Evolutionary conservation across 495 filamentous ascomycete genomes (phyloP), one percentile per base, ranked within the genome.

Genomic region (Aspergillus asperescens): DNA sequence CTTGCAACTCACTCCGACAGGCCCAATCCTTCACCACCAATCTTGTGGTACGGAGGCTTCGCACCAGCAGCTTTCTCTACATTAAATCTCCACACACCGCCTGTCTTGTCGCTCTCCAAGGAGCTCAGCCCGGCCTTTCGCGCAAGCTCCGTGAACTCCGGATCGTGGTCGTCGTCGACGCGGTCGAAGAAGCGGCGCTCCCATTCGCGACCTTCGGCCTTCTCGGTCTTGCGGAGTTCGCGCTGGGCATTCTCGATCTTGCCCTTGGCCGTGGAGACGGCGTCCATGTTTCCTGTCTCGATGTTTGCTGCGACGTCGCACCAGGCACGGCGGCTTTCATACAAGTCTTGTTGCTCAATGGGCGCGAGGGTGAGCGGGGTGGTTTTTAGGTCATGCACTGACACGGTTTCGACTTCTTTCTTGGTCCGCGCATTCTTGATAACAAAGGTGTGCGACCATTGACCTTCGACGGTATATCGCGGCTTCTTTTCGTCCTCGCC

Each of bases 171-270:
- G 9, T 76, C 65, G 10, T 66, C 64, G 18, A 75, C 68, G 9
- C 75, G 71, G 32, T 63, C 84, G 72, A 98, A 98, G 68, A 92
- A 96, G 40, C 87, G 77, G 41, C 93, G 76, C 61, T 89, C 80
- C 89, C 92, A 98, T 53, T 87, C 83, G 34, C 78, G 74, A 28
- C 85, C 83, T 60, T 91, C 87, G 10, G 78, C 76, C 68, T 84
- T 85, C 69, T 98, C 93, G 61, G 78, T 76, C 65, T 83, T 86
- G 56, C 93, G 83, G 73, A 91, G 66, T 58, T 90, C 87, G 7
- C 93, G 82, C 71, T 98, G 94, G 24, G 82, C 81, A 50, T 89
- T 89, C 68, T 98, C 93, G 56, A 98, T 96, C 66, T 89, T 86
- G 31, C 78, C 78, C 73, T 98, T 98, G 71, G 92, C 85, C 5